phyloP scores from a whole-genome alignment of 352 stramenopile genomes.

The Phytophthora pistaciae region DNA sequence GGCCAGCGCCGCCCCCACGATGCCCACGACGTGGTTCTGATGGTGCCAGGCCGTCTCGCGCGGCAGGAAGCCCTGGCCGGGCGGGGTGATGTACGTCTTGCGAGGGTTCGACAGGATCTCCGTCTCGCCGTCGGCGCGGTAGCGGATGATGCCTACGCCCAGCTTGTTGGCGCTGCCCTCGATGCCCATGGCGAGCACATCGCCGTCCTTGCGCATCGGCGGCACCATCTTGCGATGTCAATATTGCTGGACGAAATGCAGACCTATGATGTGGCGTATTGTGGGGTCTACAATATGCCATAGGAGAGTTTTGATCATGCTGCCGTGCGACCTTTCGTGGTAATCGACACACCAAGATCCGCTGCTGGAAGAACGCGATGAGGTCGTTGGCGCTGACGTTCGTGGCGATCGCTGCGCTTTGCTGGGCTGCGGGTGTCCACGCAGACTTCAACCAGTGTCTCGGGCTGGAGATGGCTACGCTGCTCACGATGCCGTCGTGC shows the following conservation, averaged over 20 bases:
- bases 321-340: slow-evolving; percentile 38
- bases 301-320: not conserved
- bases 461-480: slow-evolving; percentile 52
- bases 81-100: slow-evolving; percentile 99
- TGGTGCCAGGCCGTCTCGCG: slow-evolving; percentile 99
- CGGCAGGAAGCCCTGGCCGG: slow-evolving; percentile 98
- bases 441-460: slow-evolving; percentile 67
- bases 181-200: slow-evolving; percentile 96
- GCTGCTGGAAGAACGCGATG: slow-evolving; percentile 5
- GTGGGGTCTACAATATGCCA: not conserved
- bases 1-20: slow-evolving; percentile 95
- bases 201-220: slow-evolving; percentile 68
- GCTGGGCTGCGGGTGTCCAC: slow-evolving; percentile 1
- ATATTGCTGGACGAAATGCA: slow-evolving; percentile 44
- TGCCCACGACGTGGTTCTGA: slow-evolving; percentile 96
- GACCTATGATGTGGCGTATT: slow-evolving; percentile 5
- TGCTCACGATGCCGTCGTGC: slow-evolving; percentile 46
- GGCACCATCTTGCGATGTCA: slow-evolving; percentile 10
- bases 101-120: slow-evolving; percentile 98
- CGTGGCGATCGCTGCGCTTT: slow-evolving; percentile 7
- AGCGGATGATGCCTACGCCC: slow-evolving; percentile 88
- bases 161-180: slow-evolving; percentile 99
- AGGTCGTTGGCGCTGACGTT: slow-evolving; percentile 9
- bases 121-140: slow-evolving; percentile 75
- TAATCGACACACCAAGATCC: slow-evolving; percentile 13